Conservation (phyloP, 495 filamentous ascomycete species). For the Emericellopsis terricola region DNA sequence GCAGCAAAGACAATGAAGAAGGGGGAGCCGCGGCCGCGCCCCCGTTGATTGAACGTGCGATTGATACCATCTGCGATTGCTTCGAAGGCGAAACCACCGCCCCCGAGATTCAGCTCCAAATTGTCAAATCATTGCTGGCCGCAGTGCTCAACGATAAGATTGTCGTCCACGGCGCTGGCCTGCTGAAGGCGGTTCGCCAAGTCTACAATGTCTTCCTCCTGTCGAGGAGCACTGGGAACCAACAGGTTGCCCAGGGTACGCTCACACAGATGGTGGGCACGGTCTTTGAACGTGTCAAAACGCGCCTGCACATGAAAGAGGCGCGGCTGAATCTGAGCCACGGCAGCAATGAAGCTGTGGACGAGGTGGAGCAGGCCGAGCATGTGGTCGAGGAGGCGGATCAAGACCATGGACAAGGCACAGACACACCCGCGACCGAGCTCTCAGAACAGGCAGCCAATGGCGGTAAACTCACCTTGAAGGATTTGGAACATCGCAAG, state of each 20-base stretch:
- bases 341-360: slow-evolving; percentile 26
- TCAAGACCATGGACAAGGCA: slow-evolving; percentile 27
- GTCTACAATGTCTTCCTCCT: slow-evolving; percentile 98
- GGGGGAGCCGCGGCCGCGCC: slow-evolving; percentile 16
- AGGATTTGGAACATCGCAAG: slow-evolving; percentile 88
- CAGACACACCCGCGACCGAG: slow-evolving; percentile 31
- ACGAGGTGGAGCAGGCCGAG: slow-evolving; percentile 19
- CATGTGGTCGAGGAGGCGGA: slow-evolving; percentile 6
- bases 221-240: slow-evolving; percentile 77
- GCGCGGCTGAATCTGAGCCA: slow-evolving; percentile 31
- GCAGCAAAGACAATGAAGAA: slow-evolving; percentile 22
- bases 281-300: slow-evolving; percentile 87
- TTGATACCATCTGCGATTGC: slow-evolving; percentile 98
- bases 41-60: slow-evolving; percentile 87
- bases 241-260: slow-evolving; percentile 91
- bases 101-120: slow-evolving; percentile 85
- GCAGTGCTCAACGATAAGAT: slow-evolving; percentile 97
- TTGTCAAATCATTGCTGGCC: slow-evolving; percentile 88
- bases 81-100: slow-evolving; percentile 91
- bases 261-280: slow-evolving; percentile 98
- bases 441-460: slow-evolving; percentile 13
- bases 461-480: slow-evolving; percentile 68
- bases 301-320: slow-evolving; percentile 75
- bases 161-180: slow-evolving; percentile 88
- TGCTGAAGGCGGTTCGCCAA: slow-evolving; percentile 94